Base-by-base conservation (phyloP, 148 eudicot genomes). In the Polygonum aviculare region DNA sequence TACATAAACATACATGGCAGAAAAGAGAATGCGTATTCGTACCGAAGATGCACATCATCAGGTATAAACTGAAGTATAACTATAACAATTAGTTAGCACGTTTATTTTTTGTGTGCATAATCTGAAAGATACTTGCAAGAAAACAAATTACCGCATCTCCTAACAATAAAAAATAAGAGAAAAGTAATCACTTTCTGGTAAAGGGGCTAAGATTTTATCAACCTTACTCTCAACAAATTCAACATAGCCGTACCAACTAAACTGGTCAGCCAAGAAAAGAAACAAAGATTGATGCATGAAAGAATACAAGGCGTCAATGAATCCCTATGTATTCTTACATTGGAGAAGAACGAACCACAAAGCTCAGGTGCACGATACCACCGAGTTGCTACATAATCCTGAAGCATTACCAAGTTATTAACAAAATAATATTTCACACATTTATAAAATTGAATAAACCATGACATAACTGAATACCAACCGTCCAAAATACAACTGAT, bases 301-400 rank as follows among this genome's bases (percentile, higher is more conserved):
- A 67, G 1, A 35, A 3, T 19, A 3, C 36, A 67, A 22, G 14
- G 7, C 36, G 5, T 63, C 16, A 14, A 19, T 12, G 33, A 57
- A 67, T 67, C 72, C 36, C 45, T 38, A 67, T 45, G 12, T 45
- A 16, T 16, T 10, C 80, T 78, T 80, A 87, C 90, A 77, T 85
- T 87, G 36, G 90, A 85, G 84, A 83, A 87, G 80, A 87, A 87
- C 33, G 90, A 87, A 14, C 90, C 88, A 75, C 90, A 87, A 18
- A 87, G 81, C 65, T 87, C 90, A 70, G 90, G 88, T 73, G 90
- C 90, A 35, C 90, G 82, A 77, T 87, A 87, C 90, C 90, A 87
- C 69, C 90, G 81, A 41, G 90, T 87, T 52, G 90, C 90, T 73
- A 84, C 87, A 79, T 87, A 87, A 74, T 87, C 90, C 87, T 87